A percentile compares a stretch with the other conserved stretches of the same genome.
These are phyloP conservation scores for Sclerotinia borealis DNA, from an alignment of 2,329 filamentous ascomycete genomes.

Conservation along the genomic window DNA sequence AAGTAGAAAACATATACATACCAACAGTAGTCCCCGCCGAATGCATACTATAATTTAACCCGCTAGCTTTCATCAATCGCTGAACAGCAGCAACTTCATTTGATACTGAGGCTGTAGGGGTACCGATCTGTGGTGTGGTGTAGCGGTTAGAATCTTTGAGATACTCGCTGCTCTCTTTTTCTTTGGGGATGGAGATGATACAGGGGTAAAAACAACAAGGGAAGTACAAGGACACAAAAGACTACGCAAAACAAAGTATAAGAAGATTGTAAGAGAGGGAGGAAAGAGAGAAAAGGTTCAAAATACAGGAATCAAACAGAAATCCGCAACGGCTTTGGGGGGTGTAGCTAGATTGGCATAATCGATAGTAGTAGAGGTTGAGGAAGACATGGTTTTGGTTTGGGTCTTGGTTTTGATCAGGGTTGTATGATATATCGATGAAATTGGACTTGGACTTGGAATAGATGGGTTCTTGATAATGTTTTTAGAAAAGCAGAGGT, in stretches of 20 bases:
- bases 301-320: slow-evolving; percentile 75
- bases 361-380: slow-evolving; percentile 12
- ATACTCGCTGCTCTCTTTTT: too few relatives aligned
- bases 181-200: background rate
- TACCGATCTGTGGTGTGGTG: slow-evolving; percentile 60
- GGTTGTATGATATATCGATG: too few relatives aligned
- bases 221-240: too few relatives aligned
- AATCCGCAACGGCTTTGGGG: slow-evolving; percentile 60
- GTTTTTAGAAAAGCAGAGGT: too few relatives aligned
- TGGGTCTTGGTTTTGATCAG: too few relatives aligned
- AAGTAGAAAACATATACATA: slow-evolving; percentile 37
- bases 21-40: slow-evolving; percentile 89
- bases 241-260: too few relatives aligned
- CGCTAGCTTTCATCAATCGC: slow-evolving; percentile 72
- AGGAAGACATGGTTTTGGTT: background rate
- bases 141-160: background rate
- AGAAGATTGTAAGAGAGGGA: background rate
- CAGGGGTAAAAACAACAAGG: too few relatives aligned
- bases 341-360: slow-evolving; percentile 17
- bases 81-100: slow-evolving; percentile 86
- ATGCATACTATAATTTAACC: slow-evolving; percentile 82
- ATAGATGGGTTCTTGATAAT: too few relatives aligned
- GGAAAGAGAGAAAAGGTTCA: background rate
- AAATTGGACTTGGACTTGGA: too few relatives aligned
- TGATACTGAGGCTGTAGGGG: slow-evolving; percentile 67